Base-by-base conservation (phyloP, 2,329 filamentous ascomycete genomes). In the Thelonectria discophora region DNA sequence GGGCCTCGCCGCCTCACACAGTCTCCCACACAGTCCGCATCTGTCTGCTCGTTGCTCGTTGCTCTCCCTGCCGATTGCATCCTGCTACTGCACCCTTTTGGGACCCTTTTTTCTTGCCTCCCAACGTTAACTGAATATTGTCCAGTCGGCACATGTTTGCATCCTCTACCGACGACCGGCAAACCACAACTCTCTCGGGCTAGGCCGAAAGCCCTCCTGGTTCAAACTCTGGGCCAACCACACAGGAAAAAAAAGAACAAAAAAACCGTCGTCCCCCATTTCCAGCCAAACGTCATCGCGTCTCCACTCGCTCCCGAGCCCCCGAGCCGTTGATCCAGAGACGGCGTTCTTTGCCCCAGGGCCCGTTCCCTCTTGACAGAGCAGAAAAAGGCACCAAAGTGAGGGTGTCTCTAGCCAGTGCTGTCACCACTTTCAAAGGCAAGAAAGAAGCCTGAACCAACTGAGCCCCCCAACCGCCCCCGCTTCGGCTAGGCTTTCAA, bases 301-400 rank as follows among this genome's bases (percentile, higher is more conserved):
- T 69, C 66, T 60, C 72, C 72, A 73, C 72, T 55, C 46, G 48
- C 60, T 67, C 66, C 72, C 69, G 71, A 72, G 65, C 57, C 71
- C 69, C 68, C 63, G 55, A 61, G 60, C 67, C 60, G 58, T 69
- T 69, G 66, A 71, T 69, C 66, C 69, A 73, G 63, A 66, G 59
- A 69, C 50, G 55, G 52, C 52, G 61, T 60, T 58, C 46, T 40
- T 37, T 18, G 27, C 24, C 49, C 53, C 46, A 37, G 46, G 46
- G 34, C 30, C 27, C 27, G 27, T 30, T 30, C 27, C 27, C 32
- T 49, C 54, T 18, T 46, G 18, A 21, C 27, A 24, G 18, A 46
- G 42, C 20, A 17, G 18, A 24, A 13, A 24, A 47, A 15, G 21
- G 20, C 21, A 21, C 21, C 13, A 30, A 18, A 47, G 21, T 47